phyloP scores from a whole-genome alignment of 2,329 filamentous ascomycete species.

The Venturia pyrina region DNA sequence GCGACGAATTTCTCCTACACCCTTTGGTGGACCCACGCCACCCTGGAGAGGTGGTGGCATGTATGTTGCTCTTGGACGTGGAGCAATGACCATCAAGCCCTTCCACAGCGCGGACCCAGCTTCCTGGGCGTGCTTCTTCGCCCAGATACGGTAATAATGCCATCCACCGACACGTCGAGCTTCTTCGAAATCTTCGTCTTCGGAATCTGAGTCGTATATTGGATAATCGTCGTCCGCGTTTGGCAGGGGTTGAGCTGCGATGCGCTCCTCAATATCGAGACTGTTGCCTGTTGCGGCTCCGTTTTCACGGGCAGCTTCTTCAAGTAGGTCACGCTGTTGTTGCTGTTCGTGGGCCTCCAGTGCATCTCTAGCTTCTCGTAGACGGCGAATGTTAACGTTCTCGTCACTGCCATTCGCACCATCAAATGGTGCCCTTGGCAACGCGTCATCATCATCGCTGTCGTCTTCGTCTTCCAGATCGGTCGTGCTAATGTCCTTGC shows the following conservation, averaged over 20 bases:
- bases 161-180: constrained; percentile 67
- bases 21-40: constrained; percentile 34
- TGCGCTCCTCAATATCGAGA: constrained; percentile 76
- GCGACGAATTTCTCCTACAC: constrained; percentile 30
- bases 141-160: constrained; percentile 55
- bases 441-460: constrained; percentile 44
- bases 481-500: constrained; percentile 64
- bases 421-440: constrained; percentile 19
- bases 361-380: constrained; percentile 41
- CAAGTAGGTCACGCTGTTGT: constrained; percentile 34
- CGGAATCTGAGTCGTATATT: constrained; percentile 84
- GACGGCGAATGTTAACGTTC: constrained; percentile 35
- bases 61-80: constrained; percentile 31
- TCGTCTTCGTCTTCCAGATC: constrained; percentile 69
- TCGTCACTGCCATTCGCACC: constrained; percentile 26
- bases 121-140: constrained; percentile 40
- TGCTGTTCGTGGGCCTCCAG: constrained; percentile 41
- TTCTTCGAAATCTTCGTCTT: constrained; percentile 67
- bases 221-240: constrained; percentile 58
- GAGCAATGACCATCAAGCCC: constrained; percentile 24
- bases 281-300: constrained; percentile 24
- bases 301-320: constrained; percentile 23
- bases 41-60: constrained; percentile 30
- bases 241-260: constrained; percentile 49
- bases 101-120: constrained; percentile 27